These are phyloP conservation scores for Rosa lucieae DNA, from an alignment of 306 rosid species.

Conservation along the genomic window DNA sequence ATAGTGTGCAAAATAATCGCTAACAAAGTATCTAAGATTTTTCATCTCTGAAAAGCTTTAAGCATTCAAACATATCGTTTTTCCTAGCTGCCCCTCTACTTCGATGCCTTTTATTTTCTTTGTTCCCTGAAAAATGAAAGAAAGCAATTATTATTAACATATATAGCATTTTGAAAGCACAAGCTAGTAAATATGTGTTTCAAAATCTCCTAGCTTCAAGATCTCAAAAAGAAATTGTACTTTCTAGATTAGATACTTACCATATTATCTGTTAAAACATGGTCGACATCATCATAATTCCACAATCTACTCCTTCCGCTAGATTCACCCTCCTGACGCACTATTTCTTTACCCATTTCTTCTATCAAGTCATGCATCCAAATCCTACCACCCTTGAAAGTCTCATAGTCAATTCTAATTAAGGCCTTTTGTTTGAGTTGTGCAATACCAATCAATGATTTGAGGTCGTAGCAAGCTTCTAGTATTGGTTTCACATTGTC, in stretches of 20 bases:
- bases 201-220: too few species aligned
- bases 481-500: slow-evolving; percentile 37
- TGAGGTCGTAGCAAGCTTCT: slow-evolving; percentile 27
- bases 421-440: background rate
- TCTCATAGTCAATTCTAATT: slow-evolving; percentile 6
- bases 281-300: background rate
- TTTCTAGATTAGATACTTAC: background rate
- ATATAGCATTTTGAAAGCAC: too few species aligned
- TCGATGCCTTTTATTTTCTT: background rate
- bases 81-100: background rate
- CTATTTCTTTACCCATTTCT: slow-evolving; percentile 15
- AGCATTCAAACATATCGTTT: slow-evolving; percentile 8
- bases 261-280: too few species aligned
- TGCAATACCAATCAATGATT: background rate
- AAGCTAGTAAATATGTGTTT: too few species aligned
- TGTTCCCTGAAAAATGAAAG: background rate
- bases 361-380: slow-evolving; percentile 48
- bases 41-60: slow-evolving; percentile 26
- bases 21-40: background rate
- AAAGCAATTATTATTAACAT: too few species aligned
- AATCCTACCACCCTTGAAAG: background rate
- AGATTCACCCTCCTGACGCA: background rate
- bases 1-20: background rate
- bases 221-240: too few species aligned
- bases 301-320: background rate